A percentile compares a stretch with the other conserved stretches of the same genome.
phyloP scores from a whole-genome alignment of 108 stramenopile genomes.

The Pseudonitzschia pungens region DNA sequence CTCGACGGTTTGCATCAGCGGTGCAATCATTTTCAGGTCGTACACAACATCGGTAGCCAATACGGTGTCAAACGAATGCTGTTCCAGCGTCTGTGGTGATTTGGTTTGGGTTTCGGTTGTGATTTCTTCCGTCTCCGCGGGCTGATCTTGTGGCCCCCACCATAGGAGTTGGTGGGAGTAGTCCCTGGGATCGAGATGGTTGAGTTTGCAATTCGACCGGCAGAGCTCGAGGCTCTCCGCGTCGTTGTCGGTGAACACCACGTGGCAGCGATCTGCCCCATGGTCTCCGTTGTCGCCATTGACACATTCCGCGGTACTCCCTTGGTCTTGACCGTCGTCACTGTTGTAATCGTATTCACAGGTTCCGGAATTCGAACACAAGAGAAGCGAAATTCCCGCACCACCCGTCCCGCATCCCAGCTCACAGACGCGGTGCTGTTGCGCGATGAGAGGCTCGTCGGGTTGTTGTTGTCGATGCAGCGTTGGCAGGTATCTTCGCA shows the following conservation, averaged over 20 bases:
- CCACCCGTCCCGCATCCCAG: conserved; percentile 57
- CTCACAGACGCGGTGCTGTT: conserved; percentile 31
- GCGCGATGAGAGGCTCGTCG: too few species aligned
- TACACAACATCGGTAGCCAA: conserved; percentile 64
- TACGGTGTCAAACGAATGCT: conserved; percentile 35
- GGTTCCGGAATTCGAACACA: conserved; percentile 14
- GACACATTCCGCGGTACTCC: background rate
- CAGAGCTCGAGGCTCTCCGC: conserved; percentile 39
- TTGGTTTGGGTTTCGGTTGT: background rate
- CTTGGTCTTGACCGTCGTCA: background rate
- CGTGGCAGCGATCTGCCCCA: background rate
- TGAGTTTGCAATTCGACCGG: conserved; percentile 39
- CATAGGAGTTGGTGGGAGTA: conserved; percentile 15
- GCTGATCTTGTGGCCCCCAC: conserved; percentile 16
- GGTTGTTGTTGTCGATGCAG: background rate
- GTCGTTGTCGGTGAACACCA: conserved; percentile 49
- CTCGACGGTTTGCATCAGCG: conserved; percentile 35
- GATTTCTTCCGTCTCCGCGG: background rate
- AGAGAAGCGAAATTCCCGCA: conserved; percentile 38
- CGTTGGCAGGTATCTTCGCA: background rate
- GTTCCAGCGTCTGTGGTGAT: background rate
- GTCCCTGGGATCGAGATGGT: conserved; percentile 7
- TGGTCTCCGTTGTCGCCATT: background rate
- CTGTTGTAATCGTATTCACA: too few species aligned
- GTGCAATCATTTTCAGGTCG: conserved; percentile 46